phyloP scores from a whole-genome alignment of 495 filamentous ascomycete species.

The Xylaria nigripes region DNA sequence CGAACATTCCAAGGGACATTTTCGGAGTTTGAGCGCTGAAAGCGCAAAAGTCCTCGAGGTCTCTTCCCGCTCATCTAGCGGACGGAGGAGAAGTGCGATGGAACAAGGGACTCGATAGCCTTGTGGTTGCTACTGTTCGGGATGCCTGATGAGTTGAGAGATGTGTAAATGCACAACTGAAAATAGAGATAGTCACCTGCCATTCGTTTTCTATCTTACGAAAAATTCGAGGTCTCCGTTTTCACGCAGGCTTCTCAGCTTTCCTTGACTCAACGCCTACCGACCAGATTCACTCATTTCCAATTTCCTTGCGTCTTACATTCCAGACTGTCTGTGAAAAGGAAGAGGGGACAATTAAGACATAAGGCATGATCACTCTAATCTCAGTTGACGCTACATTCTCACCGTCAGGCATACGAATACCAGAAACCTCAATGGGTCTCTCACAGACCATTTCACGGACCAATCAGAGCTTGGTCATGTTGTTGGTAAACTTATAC shows the following conservation, averaged over 20 bases:
- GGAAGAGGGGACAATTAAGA: not conserved
- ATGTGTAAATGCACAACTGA: slow-evolving; percentile 5
- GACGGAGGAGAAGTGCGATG: slow-evolving; percentile 24
- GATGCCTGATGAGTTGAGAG: slow-evolving; percentile 6
- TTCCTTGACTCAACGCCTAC: slow-evolving; percentile 20
- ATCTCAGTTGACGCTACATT: not conserved
- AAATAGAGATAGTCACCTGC: slow-evolving; percentile 15
- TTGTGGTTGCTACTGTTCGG: slow-evolving; percentile 8
- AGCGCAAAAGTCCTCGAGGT: slow-evolving; percentile 63
- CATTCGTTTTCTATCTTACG: slow-evolving; percentile 12
- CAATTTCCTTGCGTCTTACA: slow-evolving; percentile 18
- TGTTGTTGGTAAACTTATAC: not conserved
- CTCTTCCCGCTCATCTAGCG: slow-evolving; percentile 41
- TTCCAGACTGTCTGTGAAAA: not conserved
- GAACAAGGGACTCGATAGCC: slow-evolving; percentile 16
- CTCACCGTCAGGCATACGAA: not conserved
- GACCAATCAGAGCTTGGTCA: not conserved
- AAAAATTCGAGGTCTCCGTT: not conserved
- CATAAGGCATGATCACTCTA: slow-evolving; percentile 11
- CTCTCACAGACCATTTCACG: not conserved
- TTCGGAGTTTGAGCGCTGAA: slow-evolving; percentile 63
- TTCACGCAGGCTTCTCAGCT: slow-evolving; percentile 12
- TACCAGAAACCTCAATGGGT: not conserved
- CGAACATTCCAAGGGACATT: slow-evolving; percentile 54
- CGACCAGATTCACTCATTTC: slow-evolving; percentile 29